Base-by-base conservation (phyloP, 257 asterid species). In the Plantago ovata region DNA sequence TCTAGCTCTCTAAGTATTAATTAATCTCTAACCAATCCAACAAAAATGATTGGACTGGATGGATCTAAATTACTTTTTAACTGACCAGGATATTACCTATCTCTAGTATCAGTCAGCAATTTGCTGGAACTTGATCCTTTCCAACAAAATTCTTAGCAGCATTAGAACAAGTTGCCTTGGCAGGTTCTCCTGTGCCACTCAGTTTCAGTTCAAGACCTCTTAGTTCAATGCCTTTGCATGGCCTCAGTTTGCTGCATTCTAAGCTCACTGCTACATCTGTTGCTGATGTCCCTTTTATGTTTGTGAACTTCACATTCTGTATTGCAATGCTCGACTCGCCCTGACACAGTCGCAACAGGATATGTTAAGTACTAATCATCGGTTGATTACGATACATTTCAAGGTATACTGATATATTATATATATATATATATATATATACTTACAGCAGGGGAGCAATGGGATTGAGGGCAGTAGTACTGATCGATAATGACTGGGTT, bases 261-360 rank as follows among this genome's bases (percentile, higher is more conserved):
- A 86, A 84, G 32, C 72, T 86, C 45, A 83, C 79, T 0, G 87
- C 94, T 0, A 84, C 76, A 63, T 74, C 61, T 13, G 85, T 84
- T 13, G 94, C 81, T 0, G 95, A 83, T 22, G 94, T 77, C 49
- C 95, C 94, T 1, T 67, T 69, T 21, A 83, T 56, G 51, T 81
- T 46, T 21, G 36, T 62, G 62, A 55, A 61, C 48, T 50, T 56
- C 16, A 61, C 66, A 15, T 33, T 9, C 23, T 38, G 61, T 13
- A 71, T 61, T 32, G 14, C 16, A 2, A 71, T 47, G 0, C 11
- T 15, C n/a, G 53, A 56, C 5, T 62, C 54, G 3, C n/a, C 44
- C 46, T 57, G 19, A 3, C 2, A 28, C 2, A 28, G 4, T 3
- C 36, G 3, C 13, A 9, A 10, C 13, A 9, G n/a, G 13, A 40